Base-by-base conservation (phyloP, 1,139 yeast species). In the Lodderomyces pseudojiufengensis region DNA sequence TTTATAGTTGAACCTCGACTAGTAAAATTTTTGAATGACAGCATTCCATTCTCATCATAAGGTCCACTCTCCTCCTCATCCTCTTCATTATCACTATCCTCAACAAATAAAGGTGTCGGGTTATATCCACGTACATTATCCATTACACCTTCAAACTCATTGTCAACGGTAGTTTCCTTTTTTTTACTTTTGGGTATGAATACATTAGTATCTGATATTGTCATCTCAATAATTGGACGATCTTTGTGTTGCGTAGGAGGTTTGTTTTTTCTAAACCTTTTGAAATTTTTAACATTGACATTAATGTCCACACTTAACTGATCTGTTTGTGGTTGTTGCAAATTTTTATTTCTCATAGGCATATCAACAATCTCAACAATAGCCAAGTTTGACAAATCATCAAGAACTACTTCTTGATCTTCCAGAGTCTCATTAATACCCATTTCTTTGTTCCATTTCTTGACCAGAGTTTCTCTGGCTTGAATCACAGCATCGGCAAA, bases 331-430 rank as follows among this genome's bases (percentile, higher is more conserved):
- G 29, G 20, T 13, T 36, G 31, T 13, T 25, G 31, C 22, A n/a
- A n/a, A n/a, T n/a, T n/a, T n/a, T 29, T 34, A 22, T 20, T 18
- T 27, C 58, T 46, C 8, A 52, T 22, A 10, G 41, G 38, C 3
- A 65, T 41, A 13, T 59, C 63, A 3, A 62, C 56, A 5, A 56
- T 54, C 41, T 68, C 73, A 2, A 68, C 67, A 4, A 64, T 60
- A 1, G 67, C 64, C 26, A 65, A 48, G 31, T 63, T 43, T 25
- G 54, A 42, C 11, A 47, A 33, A 11, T 35, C 29, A 32, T 49
- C 38, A 24, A 43, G 37, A 32, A 45, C 48, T 29, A 42, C 42
- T 29, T 46, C 49, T 31, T 50, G 35, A 7, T 41, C 41, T 5
- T 31, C 29, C 1, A 28, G 15, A 4, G 46, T 39, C 3, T 46